Evolutionary conservation across 768 basidiomycete genomes (phyloP).

Genomic region (Mycena epipterygia): DNA sequence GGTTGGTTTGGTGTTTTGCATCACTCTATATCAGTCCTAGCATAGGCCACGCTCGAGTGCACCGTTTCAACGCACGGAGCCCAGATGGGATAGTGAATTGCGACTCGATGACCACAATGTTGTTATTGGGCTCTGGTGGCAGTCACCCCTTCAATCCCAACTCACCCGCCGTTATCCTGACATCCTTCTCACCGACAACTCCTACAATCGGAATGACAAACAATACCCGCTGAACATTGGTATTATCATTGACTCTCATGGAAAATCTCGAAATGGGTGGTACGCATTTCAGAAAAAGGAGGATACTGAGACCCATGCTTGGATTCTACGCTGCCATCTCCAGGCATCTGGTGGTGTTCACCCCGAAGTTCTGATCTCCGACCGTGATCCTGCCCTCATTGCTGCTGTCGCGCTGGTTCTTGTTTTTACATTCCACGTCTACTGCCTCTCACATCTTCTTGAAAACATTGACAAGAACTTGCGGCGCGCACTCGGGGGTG

Average conservation of each 20-base stretch:
- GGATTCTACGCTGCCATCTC: constrained; percentile 45
- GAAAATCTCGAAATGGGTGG: constrained; percentile 44
- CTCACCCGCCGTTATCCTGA: constrained; percentile 42
- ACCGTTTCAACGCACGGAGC: too few relatives aligned
- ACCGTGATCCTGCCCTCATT: constrained; percentile 41
- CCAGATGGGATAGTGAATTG: constrained; percentile 42
- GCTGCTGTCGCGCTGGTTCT: constrained; percentile 31
- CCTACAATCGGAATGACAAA: constrained; percentile 44
- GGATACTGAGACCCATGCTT: constrained; percentile 37
- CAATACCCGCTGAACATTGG: constrained; percentile 48
- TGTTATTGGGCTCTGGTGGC: constrained; percentile 47
- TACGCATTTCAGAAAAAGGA: constrained; percentile 45
- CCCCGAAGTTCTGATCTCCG: constrained; percentile 44
- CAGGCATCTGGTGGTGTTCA: constrained; percentile 22
- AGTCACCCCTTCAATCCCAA: constrained; percentile 44
- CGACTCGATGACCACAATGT: constrained; percentile 34
- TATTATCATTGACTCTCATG: constrained; percentile 45
- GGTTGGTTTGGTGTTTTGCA: too few relatives aligned
- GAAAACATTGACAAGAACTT: constrained; percentile 46
- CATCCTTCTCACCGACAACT: constrained; percentile 50
- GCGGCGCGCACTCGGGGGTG: constrained; percentile 30
- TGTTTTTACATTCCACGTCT: constrained; percentile 42
- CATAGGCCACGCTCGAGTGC: too few relatives aligned
- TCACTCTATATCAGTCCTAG: too few relatives aligned
- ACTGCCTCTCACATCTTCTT: constrained; percentile 48